Percentiles rank a stretch among this genome's conserved stretches.
Evolutionary conservation across 768 basidiomycete species (phyloP).

Genomic region (Termitomyces eurrhizus): DNA sequence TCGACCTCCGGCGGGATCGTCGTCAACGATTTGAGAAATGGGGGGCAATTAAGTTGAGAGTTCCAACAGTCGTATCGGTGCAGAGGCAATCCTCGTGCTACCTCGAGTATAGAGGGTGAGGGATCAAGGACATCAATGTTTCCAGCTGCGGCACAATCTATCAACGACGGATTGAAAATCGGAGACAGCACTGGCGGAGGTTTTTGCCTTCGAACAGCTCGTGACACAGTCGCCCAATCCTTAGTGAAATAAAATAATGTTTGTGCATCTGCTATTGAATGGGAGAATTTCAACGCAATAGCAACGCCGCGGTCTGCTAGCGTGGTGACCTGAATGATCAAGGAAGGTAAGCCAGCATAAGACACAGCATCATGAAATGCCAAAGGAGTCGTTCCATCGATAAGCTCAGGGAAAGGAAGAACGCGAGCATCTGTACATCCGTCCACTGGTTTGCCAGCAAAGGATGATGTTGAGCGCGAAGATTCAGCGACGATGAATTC

Average conservation of each 20-base stretch:
- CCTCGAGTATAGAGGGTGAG: slow-evolving; percentile 19
- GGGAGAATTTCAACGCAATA: slow-evolving; percentile 29
- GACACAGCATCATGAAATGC: slow-evolving; percentile 20
- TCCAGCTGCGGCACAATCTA: slow-evolving; percentile 27
- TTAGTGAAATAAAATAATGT: slow-evolving; percentile 28
- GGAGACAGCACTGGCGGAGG: slow-evolving; percentile 17
- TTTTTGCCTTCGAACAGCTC: slow-evolving; percentile 14
- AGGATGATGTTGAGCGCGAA: slow-evolving; percentile 9
- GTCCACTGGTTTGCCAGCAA: slow-evolving; percentile 14
- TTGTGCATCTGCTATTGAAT: slow-evolving; percentile 33
- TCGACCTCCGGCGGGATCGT: slow-evolving; percentile 16
- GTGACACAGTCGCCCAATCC: slow-evolving; percentile 29
- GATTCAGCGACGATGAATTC: slow-evolving; percentile 24
- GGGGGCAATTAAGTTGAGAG: slow-evolving; percentile 18
- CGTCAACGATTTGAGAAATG: slow-evolving; percentile 14
- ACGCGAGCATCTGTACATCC: slow-evolving; percentile 10
- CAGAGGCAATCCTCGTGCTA: slow-evolving; percentile 20
- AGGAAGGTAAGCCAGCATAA: slow-evolving; percentile 23
- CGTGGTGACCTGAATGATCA: slow-evolving; percentile 30
- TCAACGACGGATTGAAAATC: slow-evolving; percentile 24
- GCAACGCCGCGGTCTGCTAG: slow-evolving; percentile 26
- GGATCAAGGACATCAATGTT: slow-evolving; percentile 24
- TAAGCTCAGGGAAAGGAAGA: slow-evolving; percentile 11
- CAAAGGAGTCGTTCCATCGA: slow-evolving; percentile 20
- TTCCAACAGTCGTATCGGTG: slow-evolving; percentile 30